Evolutionary conservation across 2,329 filamentous ascomycete genomes (phyloP).

Genomic region (Aspergillus pseudoterreus): DNA sequence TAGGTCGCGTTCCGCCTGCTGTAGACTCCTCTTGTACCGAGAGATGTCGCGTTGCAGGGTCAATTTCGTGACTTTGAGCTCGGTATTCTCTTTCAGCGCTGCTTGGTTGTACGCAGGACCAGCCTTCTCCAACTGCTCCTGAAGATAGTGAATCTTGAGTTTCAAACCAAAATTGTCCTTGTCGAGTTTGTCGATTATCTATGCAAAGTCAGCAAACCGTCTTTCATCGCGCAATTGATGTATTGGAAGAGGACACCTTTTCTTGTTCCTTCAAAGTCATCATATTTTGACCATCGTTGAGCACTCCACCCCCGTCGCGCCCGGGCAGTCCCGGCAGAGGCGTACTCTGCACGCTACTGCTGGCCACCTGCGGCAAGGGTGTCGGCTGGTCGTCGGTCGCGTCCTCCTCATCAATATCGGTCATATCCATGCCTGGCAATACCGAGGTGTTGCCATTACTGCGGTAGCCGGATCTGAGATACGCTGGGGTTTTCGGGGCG

Average conservation of each 20-base stretch:
- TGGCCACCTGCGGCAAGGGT: slow-evolving; percentile 69
- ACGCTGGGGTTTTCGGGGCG: slow-evolving; percentile 65
- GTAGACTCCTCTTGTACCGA: slow-evolving; percentile 79
- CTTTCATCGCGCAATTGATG: neutral
- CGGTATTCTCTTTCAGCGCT: slow-evolving; percentile 89
- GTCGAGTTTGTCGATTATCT: slow-evolving; percentile 86
- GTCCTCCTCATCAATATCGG: slow-evolving; percentile 59
- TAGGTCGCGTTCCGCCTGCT: slow-evolving; percentile 77
- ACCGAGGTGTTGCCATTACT: slow-evolving; percentile 71
- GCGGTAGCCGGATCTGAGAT: slow-evolving; percentile 57
- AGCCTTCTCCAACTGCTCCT: slow-evolving; percentile 81
- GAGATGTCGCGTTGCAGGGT: slow-evolving; percentile 85
- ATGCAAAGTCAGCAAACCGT: slow-evolving; percentile 11
- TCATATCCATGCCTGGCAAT: slow-evolving; percentile 69
- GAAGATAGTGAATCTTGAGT: slow-evolving; percentile 93
- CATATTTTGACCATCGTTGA: slow-evolving; percentile 78
- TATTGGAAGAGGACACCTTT: slow-evolving; percentile 54
- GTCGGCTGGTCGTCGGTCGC: slow-evolving; percentile 67
- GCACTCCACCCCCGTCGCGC: slow-evolving; percentile 60
- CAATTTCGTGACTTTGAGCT: slow-evolving; percentile 87
- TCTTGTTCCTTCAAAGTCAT: slow-evolving; percentile 86
- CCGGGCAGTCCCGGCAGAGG: slow-evolving; percentile 69
- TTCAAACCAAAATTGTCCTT: slow-evolving; percentile 98
- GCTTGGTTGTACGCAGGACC: slow-evolving; percentile 87
- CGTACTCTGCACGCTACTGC: slow-evolving; percentile 78